Conservation (phyloP, 352 stramenopile species). For the Saprolegnia diclina region DNA sequence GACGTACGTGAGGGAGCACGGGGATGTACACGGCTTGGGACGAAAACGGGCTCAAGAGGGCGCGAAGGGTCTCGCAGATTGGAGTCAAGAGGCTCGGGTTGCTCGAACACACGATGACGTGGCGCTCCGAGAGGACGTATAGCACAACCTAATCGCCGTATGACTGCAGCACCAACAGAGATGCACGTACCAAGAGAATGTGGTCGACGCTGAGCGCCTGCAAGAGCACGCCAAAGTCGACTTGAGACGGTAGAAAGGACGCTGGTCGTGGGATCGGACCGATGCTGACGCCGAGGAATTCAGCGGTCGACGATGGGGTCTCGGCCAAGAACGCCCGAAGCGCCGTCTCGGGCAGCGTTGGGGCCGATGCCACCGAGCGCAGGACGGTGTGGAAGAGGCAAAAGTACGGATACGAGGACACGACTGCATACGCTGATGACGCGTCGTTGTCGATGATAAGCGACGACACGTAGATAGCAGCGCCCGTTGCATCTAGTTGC, state of each 20-base stretch:
- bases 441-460: slow-evolving; percentile 45
- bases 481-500: slow-evolving; percentile 47
- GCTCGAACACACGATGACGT: slow-evolving; percentile 52
- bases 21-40: slow-evolving; percentile 75
- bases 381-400: slow-evolving; percentile 47
- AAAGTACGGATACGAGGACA: slow-evolving; percentile 46
- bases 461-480: slow-evolving; percentile 48
- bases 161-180: not conserved
- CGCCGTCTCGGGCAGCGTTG: not conserved
- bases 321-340: not conserved
- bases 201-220: slow-evolving; percentile 60
- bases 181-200: slow-evolving; percentile 47
- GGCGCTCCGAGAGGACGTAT: slow-evolving; percentile 66
- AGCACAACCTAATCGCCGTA: slow-evolving; percentile 29
- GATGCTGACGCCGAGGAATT: not conserved
- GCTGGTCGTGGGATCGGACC: slow-evolving; percentile 19
- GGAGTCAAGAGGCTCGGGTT: slow-evolving; percentile 57
- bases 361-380: not conserved
- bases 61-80: slow-evolving; percentile 54
- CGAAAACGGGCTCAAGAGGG: slow-evolving; percentile 57
- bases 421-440: slow-evolving; percentile 47
- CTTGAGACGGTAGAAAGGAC: slow-evolving; percentile 43
- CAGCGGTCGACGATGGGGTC: not conserved
- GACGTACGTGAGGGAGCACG: slow-evolving; percentile 50
- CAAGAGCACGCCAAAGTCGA: slow-evolving; percentile 67